Evolutionary conservation across 148 eudicot genomes (phyloP).

Genomic region (Vaccinium macrocarpon): DNA sequence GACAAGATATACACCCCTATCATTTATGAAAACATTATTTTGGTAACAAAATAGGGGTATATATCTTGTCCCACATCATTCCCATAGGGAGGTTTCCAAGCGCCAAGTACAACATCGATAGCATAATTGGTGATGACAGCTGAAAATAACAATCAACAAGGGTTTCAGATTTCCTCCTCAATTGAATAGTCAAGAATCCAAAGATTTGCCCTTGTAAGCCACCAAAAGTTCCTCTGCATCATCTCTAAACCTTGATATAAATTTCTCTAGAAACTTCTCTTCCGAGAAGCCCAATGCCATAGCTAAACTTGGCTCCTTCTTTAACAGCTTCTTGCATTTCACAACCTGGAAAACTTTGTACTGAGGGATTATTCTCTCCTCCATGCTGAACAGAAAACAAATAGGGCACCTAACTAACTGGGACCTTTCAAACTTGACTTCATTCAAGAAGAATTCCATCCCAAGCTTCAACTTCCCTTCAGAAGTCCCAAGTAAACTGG

Average conservation of each 20-base stretch:
- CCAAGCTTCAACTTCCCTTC: constrained; percentile 25
- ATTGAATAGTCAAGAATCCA: constrained; percentile 20
- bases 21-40: too few relatives aligned
- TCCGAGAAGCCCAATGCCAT: constrained; percentile 9
- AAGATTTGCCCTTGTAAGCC: constrained; percentile 21
- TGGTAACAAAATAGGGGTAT: too few relatives aligned
- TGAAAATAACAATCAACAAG: neutral
- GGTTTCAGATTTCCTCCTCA: too few relatives aligned
- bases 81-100: neutral
- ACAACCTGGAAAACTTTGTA: constrained; percentile 23
- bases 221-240: constrained; percentile 23
- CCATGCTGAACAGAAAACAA: constrained; percentile 23
- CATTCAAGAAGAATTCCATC: constrained; percentile 22
- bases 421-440: constrained; percentile 16
- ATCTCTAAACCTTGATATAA: constrained; percentile 15
- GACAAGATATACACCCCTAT: too few relatives aligned
- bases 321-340: constrained; percentile 23
- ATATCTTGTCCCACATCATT: neutral
- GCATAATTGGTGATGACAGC: neutral
- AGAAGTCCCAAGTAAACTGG: constrained; percentile 18
- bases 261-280: constrained; percentile 23
- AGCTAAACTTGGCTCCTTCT: constrained; percentile 19
- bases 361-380: constrained; percentile 29
- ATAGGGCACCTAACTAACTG: constrained; percentile 10
- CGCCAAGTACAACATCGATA: neutral